Evolutionary conservation across 352 stramenopile species (phyloP).

Genomic region (Phytophthora vignae): DNA sequence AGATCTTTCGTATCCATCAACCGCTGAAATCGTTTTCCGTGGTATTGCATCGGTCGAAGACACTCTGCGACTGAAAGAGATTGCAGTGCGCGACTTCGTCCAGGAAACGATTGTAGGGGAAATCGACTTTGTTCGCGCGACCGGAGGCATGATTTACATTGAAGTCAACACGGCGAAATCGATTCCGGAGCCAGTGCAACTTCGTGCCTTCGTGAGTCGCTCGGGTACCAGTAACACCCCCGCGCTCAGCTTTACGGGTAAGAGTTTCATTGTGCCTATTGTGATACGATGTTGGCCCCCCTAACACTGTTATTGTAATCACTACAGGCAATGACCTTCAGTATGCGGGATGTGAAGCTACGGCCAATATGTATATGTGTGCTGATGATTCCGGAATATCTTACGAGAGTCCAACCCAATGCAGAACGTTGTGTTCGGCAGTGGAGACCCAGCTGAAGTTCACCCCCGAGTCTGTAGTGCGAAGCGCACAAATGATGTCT

Average conservation of each 20-base stretch:
- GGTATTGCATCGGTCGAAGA: constrained; percentile 34
- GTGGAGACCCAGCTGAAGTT: constrained; percentile 50
- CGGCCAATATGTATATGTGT: constrained; percentile 36
- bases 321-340: constrained; percentile 41
- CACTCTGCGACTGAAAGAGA: constrained; percentile 49
- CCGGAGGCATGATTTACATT: constrained; percentile 58
- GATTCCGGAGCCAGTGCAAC: constrained; percentile 29
- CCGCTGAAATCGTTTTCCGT: constrained; percentile 46
- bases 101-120: constrained; percentile 22
- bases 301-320: constrained; percentile 8
- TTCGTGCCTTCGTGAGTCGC: constrained; percentile 46
- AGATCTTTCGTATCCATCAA: constrained; percentile 24
- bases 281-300: background rate
- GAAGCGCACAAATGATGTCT: constrained; percentile 35
- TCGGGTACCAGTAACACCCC: constrained; percentile 6
- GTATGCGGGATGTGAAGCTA: constrained; percentile 44
- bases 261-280: background rate
- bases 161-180: constrained; percentile 9
- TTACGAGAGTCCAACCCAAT: constrained; percentile 28
- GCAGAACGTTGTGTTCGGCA: constrained; percentile 30
- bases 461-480: constrained; percentile 32
- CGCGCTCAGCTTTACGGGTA: constrained; percentile 48
- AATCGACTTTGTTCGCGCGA: constrained; percentile 37
- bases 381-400: constrained; percentile 5
- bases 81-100: constrained; percentile 30